phyloP scores from a whole-genome alignment of 1,139 yeast genomes.

The Hyphopichia khmerensis region DNA sequence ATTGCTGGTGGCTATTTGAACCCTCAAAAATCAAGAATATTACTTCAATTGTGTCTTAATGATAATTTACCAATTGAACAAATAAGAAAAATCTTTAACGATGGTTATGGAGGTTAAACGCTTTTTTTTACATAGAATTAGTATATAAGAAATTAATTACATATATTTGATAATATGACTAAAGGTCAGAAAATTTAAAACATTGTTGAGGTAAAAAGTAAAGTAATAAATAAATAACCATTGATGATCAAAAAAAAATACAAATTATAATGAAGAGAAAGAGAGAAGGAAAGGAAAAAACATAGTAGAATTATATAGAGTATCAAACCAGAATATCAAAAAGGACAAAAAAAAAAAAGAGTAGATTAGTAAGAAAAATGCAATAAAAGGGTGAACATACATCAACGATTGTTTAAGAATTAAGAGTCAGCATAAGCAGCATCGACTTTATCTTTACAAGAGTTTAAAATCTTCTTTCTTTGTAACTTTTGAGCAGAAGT shows the following conservation, averaged over 20 bases:
- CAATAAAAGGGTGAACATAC: too few species aligned
- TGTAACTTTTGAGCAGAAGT: constrained; percentile 96
- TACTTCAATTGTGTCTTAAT: constrained; percentile 57
- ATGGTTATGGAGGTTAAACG: constrained; percentile 30
- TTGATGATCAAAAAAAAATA: background rate
- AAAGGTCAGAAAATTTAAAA: too few species aligned
- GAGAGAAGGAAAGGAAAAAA: background rate
- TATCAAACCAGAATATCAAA: background rate
- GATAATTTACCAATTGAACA: constrained; percentile 37
- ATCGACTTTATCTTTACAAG: constrained; percentile 59
- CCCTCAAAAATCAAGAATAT: constrained; percentile 64
- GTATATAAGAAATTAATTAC: background rate
- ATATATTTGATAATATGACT: constrained; percentile 1
- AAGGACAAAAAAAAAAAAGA: background rate
- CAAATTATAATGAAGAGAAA: background rate
- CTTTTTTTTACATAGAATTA: background rate
- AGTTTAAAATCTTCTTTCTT: constrained; percentile 82
- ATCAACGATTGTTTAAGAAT: background rate
- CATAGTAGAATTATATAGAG: background rate
- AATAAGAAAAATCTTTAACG: constrained; percentile 48
- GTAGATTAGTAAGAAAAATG: background rate
- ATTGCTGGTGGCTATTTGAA: constrained; percentile 67
- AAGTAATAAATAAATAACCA: background rate
- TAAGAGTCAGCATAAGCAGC: constrained; percentile 37
- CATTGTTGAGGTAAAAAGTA: too few species aligned